Conservation (phyloP, 306 rosid genomes). For the Nissolia schottii region DNA sequence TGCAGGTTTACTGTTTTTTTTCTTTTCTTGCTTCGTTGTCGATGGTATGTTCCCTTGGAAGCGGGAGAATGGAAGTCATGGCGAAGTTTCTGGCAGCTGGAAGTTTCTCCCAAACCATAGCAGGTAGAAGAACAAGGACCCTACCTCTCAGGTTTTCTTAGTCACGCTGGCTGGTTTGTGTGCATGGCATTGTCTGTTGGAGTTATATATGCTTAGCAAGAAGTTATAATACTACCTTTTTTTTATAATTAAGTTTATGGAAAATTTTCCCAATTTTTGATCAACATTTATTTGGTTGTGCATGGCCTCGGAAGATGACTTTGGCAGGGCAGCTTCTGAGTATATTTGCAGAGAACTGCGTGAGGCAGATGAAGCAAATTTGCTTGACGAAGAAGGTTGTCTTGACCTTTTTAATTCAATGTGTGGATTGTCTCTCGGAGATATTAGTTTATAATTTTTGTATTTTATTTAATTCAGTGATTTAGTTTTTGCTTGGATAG, state of each 20-base stretch:
- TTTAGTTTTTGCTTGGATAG: neutral
- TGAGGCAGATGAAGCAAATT: constrained; percentile 85
- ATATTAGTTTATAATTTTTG: neutral
- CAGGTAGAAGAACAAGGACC: constrained; percentile 44
- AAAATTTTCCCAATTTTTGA: constrained; percentile 16
- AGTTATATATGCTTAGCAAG: neutral
- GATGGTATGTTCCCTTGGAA: constrained; percentile 63
- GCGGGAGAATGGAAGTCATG: constrained; percentile 83
- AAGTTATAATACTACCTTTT: neutral
- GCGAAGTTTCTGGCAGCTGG: constrained; percentile 69
- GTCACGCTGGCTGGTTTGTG: neutral
- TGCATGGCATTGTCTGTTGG: constrained; percentile 4
- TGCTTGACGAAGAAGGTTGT: constrained; percentile 83
- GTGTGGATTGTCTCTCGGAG: neutral
- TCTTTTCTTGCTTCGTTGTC: constrained; percentile 4
- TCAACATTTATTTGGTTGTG: constrained; percentile 24
- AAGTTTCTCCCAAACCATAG: constrained; percentile 42
- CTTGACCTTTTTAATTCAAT: neutral
- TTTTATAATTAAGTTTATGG: neutral
- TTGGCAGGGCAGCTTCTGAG: constrained; percentile 56
- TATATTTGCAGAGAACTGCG: constrained; percentile 55
- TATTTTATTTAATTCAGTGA: constrained; percentile 1
- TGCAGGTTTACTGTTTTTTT: constrained; percentile 9
- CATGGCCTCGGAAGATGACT: constrained; percentile 53
- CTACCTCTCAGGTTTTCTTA: neutral